These are phyloP conservation scores for Monosporascus sp. DNA, from an alignment of 2,329 filamentous ascomycete species.

Conservation along the genomic window DNA sequence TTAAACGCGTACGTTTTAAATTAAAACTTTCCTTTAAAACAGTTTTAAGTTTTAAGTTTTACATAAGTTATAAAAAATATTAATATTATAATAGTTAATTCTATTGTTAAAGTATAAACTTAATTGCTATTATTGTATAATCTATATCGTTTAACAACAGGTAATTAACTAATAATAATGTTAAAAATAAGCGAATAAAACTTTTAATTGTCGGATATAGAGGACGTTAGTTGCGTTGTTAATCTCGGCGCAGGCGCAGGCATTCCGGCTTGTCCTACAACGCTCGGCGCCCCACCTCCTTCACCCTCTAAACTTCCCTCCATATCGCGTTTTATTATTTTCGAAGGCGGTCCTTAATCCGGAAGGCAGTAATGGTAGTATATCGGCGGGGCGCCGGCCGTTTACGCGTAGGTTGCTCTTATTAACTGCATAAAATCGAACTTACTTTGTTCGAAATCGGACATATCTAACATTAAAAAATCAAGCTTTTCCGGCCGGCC, in stretches of 20 bases:
- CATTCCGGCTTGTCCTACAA: slow-evolving; percentile 85
- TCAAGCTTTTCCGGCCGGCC: slow-evolving; percentile 55
- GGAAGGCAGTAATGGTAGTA: slow-evolving; percentile 82
- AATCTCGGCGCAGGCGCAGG: slow-evolving; percentile 74
- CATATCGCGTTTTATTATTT: slow-evolving; percentile 58
- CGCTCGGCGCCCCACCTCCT: slow-evolving; percentile 64
- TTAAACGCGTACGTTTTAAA: too few species aligned
- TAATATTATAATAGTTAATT: too few species aligned
- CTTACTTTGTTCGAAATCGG: slow-evolving; percentile 49
- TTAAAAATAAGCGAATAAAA: too few species aligned
- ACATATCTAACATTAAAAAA: slow-evolving; percentile 44
- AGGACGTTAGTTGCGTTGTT: too few species aligned
- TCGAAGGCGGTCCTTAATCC: slow-evolving; percentile 63
- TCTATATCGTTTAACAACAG: too few species aligned
- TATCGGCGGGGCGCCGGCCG: slow-evolving; percentile 45
- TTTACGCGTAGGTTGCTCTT: slow-evolving; percentile 45
- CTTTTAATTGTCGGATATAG: too few species aligned
- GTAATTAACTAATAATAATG: too few species aligned
- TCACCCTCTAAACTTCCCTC: slow-evolving; percentile 38
- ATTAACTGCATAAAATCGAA: slow-evolving; percentile 52
- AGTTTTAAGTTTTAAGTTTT: too few species aligned
- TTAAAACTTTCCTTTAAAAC: too few species aligned
- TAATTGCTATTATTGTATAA: too few species aligned
- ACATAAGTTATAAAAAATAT: too few species aligned
- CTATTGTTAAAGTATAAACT: too few species aligned